Base-by-base conservation (phyloP, 768 basidiomycete genomes). In the Tephrocybe sp. region DNA sequence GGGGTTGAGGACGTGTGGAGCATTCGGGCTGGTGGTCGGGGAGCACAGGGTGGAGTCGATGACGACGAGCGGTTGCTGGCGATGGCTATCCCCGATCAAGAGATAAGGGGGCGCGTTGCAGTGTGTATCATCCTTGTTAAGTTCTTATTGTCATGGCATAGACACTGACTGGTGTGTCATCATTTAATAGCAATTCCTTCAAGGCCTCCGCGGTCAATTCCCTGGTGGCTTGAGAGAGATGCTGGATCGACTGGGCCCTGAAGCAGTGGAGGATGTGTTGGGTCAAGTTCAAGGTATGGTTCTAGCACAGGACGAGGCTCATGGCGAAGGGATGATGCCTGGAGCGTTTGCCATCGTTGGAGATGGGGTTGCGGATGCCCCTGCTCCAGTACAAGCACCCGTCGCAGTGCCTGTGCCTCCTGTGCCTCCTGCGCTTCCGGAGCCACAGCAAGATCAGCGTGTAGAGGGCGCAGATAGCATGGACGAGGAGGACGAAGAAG, bases 181-280 rank as follows among this genome's bases (percentile, higher is more conserved):
- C n/a, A n/a, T n/a, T 38, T 39, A 9, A 21, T n/a, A 48, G 85
- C 75, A 18, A 70, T 82, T 51, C 56, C 80, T 82, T 7, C 66
- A 69, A 10, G 48, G 43, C 1, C 65, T 90, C 11, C 75, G 73
- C 14, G 73, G 72, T 28, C 77, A 79, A 54, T 81, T 88, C 51
- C 85, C 81, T 0, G 86, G 81, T 0, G 87, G 86, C 1, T 66
- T 86, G n/a, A 66, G 81, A 18, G 80, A 86, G 59, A 83, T 88
- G 56, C 77, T 79, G 18, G 79, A 84, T 62, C 67, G 76, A 62
- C 69, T 80, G 34, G 80, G 64, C 18, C 76, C 79, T 37, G 84
- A 85, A 36, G 75, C 72, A n/a, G 55, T 88, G 50, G 76, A 86
- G 43, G 83, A 83, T 48, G 45, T 88, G 61, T 74, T 87, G 74